Percentiles rank a stretch among this genome's conserved stretches.
Conservation (phyloP, 768 basidiomycete genomes). For the Leccinum ochraceum region DNA sequence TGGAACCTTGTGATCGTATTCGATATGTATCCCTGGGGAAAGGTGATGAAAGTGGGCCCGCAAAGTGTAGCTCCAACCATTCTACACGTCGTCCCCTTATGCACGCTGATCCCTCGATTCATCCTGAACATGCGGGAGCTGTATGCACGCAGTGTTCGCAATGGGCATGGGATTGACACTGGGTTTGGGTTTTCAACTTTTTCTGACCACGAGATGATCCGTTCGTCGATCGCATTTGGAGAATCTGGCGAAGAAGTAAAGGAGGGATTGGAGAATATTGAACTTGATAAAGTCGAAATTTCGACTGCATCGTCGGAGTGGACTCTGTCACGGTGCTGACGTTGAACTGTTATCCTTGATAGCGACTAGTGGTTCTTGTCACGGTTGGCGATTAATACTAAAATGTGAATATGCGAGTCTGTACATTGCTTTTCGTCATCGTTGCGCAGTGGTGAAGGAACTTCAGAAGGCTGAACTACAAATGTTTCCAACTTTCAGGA, state of each 20-base stretch:
- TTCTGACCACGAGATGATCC: background rate
- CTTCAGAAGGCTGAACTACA: too few relatives aligned
- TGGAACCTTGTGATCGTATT: background rate
- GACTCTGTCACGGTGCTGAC: background rate
- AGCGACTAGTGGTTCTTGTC: too few relatives aligned
- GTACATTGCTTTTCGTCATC: too few relatives aligned
- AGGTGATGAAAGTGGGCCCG: too few relatives aligned
- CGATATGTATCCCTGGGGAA: too few relatives aligned
- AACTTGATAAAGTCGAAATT: background rate
- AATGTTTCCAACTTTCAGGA: too few relatives aligned
- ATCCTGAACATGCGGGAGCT: background rate
- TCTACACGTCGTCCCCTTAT: too few relatives aligned
- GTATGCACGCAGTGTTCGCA: background rate
- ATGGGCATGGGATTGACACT: background rate
- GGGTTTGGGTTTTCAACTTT: background rate
- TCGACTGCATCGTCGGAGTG: background rate
- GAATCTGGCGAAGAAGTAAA: background rate
- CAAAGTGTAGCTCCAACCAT: too few relatives aligned
- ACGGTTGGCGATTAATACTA: too few relatives aligned
- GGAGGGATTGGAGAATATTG: background rate
- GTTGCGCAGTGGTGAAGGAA: too few relatives aligned
- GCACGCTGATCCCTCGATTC: background rate
- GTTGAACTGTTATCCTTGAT: background rate
- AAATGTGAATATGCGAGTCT: too few relatives aligned
- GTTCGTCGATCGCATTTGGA: background rate